Base-by-base conservation (phyloP, 2,329 filamentous ascomycete genomes). In the Hypoxylon sp. region DNA sequence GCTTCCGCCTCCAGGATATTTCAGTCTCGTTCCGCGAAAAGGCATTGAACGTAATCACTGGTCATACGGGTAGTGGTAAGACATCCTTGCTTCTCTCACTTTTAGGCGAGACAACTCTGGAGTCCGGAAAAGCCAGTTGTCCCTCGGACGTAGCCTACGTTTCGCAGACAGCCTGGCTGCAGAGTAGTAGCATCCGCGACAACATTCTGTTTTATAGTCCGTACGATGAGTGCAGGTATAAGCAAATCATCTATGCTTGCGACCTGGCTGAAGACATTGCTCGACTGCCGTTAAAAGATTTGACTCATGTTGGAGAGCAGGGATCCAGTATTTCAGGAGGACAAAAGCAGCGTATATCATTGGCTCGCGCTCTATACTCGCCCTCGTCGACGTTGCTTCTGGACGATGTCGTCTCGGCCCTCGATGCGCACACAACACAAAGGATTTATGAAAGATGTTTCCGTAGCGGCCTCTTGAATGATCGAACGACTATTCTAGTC, bases 401-500 rank as follows among this genome's bases (percentile, higher is more conserved):
- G 10, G 73, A 75, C 46, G 73, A 75, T 39, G 65, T 74, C 4
- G 73, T 75, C 22, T 74, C 73, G n/a, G 73, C 73, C 0, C 71
- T 75, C 17, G 73, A 75, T 41, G 68, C 72, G 3, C 71, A 74
- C 24, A 76, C 64, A 3, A n/a, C 52, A 4, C 4, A 26, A 6
- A 55, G 41, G 11, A 48, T 65, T 15, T 65, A 56, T 6, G 59
- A 65, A 22, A 39, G 51, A 44, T 65, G 63, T 22, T 65, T 65
- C 55, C 63, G 55, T 10, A 59, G 51, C 4, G 63, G 51, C 6
- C 30, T 65, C 19, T n/a, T 65, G 13, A 39, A 48, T 2, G 55
- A 46, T 7, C 63, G 59, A 4, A 65, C 63, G 6, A 32, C 61
- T 11, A 59, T 67, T 41, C 22, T 67, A 4, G 60, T 64, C 20